Conservation (phyloP, 768 basidiomycete genomes). For the Boletus rubroflammeus region DNA sequence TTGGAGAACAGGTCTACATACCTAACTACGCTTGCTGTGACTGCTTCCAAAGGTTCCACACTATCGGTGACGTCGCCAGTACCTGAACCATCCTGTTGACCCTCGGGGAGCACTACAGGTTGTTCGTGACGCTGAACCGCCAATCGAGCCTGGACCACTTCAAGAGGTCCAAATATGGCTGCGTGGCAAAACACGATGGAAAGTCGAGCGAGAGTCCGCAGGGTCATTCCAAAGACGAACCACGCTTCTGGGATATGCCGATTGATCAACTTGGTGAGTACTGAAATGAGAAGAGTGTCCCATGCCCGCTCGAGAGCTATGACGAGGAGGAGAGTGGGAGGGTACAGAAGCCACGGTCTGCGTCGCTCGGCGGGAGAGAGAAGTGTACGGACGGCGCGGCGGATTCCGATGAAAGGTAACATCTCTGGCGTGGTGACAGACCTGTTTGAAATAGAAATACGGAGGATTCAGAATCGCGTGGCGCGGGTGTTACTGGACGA, state of each 20-base stretch:
- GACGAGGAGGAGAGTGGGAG: neutral
- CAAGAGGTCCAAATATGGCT: too few species aligned
- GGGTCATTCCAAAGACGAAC: neutral
- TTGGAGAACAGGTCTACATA: neutral
- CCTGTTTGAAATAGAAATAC: too few species aligned
- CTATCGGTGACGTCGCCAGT: neutral
- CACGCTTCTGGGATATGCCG: neutral
- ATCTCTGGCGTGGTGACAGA: neutral
- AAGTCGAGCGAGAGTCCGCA: too few species aligned
- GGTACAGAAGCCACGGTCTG: neutral
- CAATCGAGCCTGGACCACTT: too few species aligned
- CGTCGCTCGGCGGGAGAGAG: neutral
- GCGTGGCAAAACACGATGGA: too few species aligned
- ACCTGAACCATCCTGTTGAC: neutral
- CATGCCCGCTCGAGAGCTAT: neutral
- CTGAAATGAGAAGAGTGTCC: neutral
- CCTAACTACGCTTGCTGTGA: neutral
- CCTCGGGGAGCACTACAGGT: neutral
- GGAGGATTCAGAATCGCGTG: too few species aligned
- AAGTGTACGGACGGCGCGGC: neutral
- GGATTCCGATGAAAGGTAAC: neutral
- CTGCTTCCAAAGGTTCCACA: neutral
- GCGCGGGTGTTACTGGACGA: too few species aligned
- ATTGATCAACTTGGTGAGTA: neutral
- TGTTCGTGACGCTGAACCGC: neutral